phyloP scores from a whole-genome alignment of 441 rosid genomes.

The Bruguiera hainesii region DNA sequence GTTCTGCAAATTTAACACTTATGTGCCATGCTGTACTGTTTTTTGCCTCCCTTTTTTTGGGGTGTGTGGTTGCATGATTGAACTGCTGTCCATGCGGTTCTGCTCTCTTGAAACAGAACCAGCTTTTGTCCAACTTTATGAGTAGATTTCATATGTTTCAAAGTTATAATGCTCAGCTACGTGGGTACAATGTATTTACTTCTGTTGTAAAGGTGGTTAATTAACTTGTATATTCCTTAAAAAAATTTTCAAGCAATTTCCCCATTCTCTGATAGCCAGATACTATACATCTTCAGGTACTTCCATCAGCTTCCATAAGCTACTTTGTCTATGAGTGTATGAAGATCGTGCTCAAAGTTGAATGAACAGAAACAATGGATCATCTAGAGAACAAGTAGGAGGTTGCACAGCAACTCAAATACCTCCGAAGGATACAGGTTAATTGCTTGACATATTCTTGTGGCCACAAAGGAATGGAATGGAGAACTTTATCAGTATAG shows the following conservation, averaged over 20 bases:
- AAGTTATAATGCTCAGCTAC: background rate
- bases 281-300: conserved; percentile 48
- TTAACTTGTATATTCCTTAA: background rate
- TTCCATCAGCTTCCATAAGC: conserved; percentile 81
- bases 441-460: conserved; percentile 17
- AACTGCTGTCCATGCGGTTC: background rate
- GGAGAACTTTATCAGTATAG: conserved; percentile 3
- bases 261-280: background rate
- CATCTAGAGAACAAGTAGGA: conserved; percentile 18
- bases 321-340: conserved; percentile 78
- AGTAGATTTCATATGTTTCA: background rate
- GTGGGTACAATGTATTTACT: background rate
- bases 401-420: conserved; percentile 20
- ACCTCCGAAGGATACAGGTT: conserved; percentile 21
- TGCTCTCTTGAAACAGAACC: background rate
- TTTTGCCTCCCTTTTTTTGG: background rate
- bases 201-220: background rate
- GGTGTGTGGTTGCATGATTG: background rate
- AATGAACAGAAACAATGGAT: conserved; percentile 26
- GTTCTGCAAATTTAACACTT: background rate
- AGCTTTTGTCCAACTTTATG: background rate
- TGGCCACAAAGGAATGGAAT: conserved; percentile 11
- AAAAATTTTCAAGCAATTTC: background rate
- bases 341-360: conserved; percentile 82
- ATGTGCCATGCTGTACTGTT: background rate